Evolutionary conservation across 2,329 filamentous ascomycete genomes (phyloP).

Genomic region (Cercospora nicotianae): DNA sequence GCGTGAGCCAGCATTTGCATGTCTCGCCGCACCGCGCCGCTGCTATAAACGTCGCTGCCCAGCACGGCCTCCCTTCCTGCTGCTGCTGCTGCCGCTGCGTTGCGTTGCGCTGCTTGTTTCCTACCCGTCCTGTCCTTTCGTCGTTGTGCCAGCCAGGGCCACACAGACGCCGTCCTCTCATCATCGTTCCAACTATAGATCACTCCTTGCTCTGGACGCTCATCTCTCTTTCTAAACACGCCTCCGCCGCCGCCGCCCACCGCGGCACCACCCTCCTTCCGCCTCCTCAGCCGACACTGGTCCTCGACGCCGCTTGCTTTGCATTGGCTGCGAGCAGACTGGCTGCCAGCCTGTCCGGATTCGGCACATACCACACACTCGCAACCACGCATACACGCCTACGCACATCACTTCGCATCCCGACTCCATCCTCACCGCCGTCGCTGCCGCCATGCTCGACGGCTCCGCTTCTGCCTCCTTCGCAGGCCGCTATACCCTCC

Average conservation of each 20-base stretch:
- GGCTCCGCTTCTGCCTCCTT: not conserved
- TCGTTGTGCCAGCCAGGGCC: not conserved
- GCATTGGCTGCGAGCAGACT: not conserved
- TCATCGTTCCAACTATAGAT: not conserved
- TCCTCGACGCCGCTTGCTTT: not conserved
- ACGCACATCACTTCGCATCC: not conserved
- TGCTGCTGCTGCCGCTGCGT: not conserved
- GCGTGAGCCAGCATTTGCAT: not conserved
- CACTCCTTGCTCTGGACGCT: not conserved
- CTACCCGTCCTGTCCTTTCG: not conserved
- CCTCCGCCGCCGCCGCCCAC: not conserved
- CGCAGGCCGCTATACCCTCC: not conserved
- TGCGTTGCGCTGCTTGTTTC: not conserved
- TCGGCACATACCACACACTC: not conserved
- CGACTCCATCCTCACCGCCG: not conserved
- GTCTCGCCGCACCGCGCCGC: not conserved
- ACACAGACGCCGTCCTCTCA: not conserved
- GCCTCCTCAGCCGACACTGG: not conserved
- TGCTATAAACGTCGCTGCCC: not conserved
- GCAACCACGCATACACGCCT: not conserved
- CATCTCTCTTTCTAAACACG: not conserved
- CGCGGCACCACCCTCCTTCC: not conserved
- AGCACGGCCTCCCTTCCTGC: not conserved
- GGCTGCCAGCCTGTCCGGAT: not conserved
- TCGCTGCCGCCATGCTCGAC: conserved; percentile 4